phyloP scores from a whole-genome alignment of 2,329 filamentous ascomycete genomes.

The Ophioceras dolichostomum region DNA sequence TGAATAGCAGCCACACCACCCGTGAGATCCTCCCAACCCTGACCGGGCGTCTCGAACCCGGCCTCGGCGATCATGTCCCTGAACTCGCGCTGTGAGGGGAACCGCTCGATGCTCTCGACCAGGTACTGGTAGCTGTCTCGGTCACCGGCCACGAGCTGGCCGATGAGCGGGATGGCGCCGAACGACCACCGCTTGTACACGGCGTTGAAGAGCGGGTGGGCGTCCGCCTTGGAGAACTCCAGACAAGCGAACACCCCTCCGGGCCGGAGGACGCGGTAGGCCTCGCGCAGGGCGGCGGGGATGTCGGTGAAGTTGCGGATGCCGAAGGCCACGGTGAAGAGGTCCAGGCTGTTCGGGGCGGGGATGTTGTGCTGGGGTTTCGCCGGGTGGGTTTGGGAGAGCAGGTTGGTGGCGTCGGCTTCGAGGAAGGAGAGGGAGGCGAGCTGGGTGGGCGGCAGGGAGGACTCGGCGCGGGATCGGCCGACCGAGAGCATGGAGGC shows the following conservation, averaged over 20 bases:
- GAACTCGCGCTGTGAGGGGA: conserved; percentile 79
- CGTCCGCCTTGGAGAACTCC: conserved; percentile 80
- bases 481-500: conserved; percentile 87
- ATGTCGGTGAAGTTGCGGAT: conserved; percentile 97
- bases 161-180: conserved; percentile 84
- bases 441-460: conserved; percentile 42
- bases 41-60: conserved; percentile 72
- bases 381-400: conserved; percentile 43
- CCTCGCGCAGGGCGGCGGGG: conserved; percentile 67
- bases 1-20: conserved; percentile 92
- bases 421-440: conserved; percentile 63
- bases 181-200: conserved; percentile 96
- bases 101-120: conserved; percentile 92
- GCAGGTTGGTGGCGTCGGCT: conserved; percentile 75
- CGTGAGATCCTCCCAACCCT: conserved; percentile 82
- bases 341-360: conserved; percentile 53
- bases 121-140: conserved; percentile 96
- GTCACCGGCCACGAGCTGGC: conserved; percentile 87
- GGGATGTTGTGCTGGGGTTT: conserved; percentile 1
- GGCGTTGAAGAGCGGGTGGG: conserved; percentile 65
- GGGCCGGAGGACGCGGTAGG: conserved; percentile 79
- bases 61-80: conserved; percentile 70
- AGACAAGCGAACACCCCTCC: conserved; percentile 94
- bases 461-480: conserved; percentile 56
- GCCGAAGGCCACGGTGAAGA: conserved; percentile 96